Percentiles rank a stretch among this genome's conserved stretches.
phyloP scores from a whole-genome alignment of 139 green algal species.

The Closterium sp. region DNA sequence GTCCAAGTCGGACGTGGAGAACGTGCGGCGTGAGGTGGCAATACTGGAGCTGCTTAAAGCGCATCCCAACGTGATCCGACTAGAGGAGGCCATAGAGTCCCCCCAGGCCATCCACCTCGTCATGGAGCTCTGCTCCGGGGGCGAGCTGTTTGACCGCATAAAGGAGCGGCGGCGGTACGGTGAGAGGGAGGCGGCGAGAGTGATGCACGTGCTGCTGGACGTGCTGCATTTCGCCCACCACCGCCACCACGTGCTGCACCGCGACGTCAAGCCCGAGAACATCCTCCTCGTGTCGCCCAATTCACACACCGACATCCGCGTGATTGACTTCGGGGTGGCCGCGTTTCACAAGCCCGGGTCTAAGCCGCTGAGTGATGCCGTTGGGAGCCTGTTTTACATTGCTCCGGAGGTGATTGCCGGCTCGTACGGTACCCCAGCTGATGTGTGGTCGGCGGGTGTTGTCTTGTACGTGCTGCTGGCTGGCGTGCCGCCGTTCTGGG shows the following conservation, averaged over 20 bases:
- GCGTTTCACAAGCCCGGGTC: conserved; percentile 50
- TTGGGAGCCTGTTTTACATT: not conserved
- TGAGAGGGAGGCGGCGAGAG: conserved; percentile 79
- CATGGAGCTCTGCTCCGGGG: conserved; percentile 73
- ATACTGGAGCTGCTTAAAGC: not conserved
- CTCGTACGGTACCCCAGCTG: not conserved
- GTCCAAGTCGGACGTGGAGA: not conserved
- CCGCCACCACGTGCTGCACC: conserved; percentile 86
- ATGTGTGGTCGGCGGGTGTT: not conserved
- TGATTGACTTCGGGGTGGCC: conserved; percentile 63
- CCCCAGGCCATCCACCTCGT: conserved; percentile 5
- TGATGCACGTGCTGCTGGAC: conserved; percentile 83
- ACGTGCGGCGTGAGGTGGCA: not conserved
- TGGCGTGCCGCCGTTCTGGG: not conserved
- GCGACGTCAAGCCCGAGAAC: conserved; percentile 89
- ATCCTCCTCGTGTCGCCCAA: conserved; percentile 86
- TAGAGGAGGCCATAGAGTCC: not conserved
- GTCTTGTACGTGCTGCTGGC: not conserved
- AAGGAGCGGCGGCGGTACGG: conserved; percentile 47
- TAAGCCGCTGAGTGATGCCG: not conserved
- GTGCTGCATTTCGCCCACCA: conserved; percentile 89
- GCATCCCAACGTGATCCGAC: not conserved
- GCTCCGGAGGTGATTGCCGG: not conserved
- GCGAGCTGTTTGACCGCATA: conserved; percentile 92
- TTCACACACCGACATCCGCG: conserved; percentile 73